Base-by-base conservation (phyloP, 2,329 filamentous ascomycete species). In the Fusarium udum region DNA sequence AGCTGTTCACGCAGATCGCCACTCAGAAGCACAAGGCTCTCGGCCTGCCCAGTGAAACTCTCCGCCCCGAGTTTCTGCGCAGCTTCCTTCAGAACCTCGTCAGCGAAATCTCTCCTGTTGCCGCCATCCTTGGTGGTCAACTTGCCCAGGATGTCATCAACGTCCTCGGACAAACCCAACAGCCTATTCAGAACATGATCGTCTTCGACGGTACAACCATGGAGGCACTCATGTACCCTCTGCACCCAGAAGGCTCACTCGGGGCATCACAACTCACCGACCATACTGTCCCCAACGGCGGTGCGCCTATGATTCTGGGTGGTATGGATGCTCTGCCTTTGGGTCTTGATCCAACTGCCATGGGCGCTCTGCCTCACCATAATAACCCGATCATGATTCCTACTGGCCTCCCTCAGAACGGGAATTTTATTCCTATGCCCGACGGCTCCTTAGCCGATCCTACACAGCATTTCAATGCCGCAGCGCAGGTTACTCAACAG, bases 61-160 rank as follows among this genome's bases (percentile, higher is more conserved):
- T 95, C 36, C 86, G 86, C 28, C 88, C 91, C 4, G 89, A 94
- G 32, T 92, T 97, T 76, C 85, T 98, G 32, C 90, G 94, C 64
- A 92, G 87, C 78, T 99, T 99, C 83, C 82, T 98, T 45, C 93
- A 96, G 82, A 97, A 97, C 75, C 86, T 98, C 11, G 92, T 91
- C 62, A 90, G 91, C 77, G 95, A 98, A 83, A 85, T 98, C 43
- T 92, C 93, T 18, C 95, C 96, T 13, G 94, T 97, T 14, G 92
- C 93, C 0, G 95, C 96, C 4, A 94, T 97, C 66, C 86, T 99
- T 16, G 96, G 96, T 55, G 96, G 95, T 15, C 91, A 95, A 81
- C 87, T 99, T 22, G 94, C 95, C 2, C 96, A 99, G 83, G 96
- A 99, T 80, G 95, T 97, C 58, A 98, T 99, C 84, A 98, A 98